Base-by-base conservation (phyloP, 2,329 filamentous ascomycete genomes). In the Stagonosporopsis rhizophila region DNA sequence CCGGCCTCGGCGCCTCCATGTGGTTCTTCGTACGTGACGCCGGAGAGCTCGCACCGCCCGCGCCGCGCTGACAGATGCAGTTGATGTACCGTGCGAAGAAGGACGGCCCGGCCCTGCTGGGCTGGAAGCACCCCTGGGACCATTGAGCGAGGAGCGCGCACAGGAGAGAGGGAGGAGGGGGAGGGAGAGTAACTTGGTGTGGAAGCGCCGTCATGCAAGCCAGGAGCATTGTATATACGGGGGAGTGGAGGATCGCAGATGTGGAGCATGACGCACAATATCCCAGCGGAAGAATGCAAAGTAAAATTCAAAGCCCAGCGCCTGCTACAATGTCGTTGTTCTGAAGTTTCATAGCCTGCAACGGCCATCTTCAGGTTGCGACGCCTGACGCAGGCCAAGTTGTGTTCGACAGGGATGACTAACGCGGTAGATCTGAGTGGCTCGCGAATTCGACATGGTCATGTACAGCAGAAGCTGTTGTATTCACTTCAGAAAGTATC, bases 1-100 rank as follows among this genome's bases (percentile, higher is more conserved):
- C 92, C 40, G 91, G 89, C 60, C 83, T 99, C 61, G 91, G 92
- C 67, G 95, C 95, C 52, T 91, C 90, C 80, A 99, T 98, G 95
- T 99, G 95, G 95, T 98, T 99, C 81, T 99, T 95, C 78, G 93
- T 98, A 86, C 74, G 89, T 82, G 52, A 7, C 58, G 44, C 9
- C 23, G 12, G 7, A 30, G 27, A 9, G 7, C 11, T 6, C 3
- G 7, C 27, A 3, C 27, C 11, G 27, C 7, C 6, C 7, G 11
- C n/a, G 27, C 7, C 17, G 30, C 11, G 55, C 72, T 76, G 39
- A 75, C 58, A 23, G 25, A 14, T 6, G 34, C 71, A 96, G 93
- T 81, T 97, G 75, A 92, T 97, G 88, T 98, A 97, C 82, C 87
- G 95, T 72, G 92, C 92, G 71, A 96, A 94, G 87, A 90, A 97